Percentiles rank a stretch among this genome's conserved stretches.
These are phyloP conservation scores for Ophiorrhiza pumila DNA, from an alignment of 257 asterid genomes.

Conservation along the genomic window DNA sequence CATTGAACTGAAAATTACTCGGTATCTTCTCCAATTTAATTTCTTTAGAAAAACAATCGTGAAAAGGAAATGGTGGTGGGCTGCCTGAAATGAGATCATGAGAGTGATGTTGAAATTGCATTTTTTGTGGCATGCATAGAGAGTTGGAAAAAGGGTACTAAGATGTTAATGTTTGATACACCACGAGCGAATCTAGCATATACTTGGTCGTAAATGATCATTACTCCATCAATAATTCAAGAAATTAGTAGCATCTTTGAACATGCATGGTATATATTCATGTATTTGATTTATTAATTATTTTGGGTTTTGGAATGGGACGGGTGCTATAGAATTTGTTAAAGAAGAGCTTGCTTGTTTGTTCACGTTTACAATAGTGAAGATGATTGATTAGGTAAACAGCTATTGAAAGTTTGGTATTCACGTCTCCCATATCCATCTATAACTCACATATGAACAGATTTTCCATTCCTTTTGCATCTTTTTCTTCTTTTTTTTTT, in stretches of 20 bases:
- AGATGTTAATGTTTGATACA: background rate
- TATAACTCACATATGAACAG: background rate
- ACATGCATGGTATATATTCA: no score
- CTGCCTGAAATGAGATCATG: background rate
- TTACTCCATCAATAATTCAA: no score
- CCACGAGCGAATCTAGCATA: background rate
- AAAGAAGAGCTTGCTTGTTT: no score
- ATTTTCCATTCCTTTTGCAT: no score
- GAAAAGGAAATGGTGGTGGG: background rate
- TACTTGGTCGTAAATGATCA: no score
- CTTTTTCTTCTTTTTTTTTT: no score
- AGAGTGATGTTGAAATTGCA: background rate
- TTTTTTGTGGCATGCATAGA: background rate
- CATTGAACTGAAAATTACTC: slow-evolving; percentile 31
- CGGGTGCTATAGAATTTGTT: no score
- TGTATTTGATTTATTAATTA: no score
- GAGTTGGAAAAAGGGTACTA: background rate
- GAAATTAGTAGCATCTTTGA: no score
- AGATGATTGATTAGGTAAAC: background rate
- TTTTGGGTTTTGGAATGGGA: no score
- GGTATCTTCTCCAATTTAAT: background rate
- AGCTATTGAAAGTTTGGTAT: background rate
- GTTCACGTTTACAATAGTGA: no score
- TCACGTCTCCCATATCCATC: background rate
- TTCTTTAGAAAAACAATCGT: background rate